Evolutionary conservation across 345 rosid species (phyloP).

Genomic region (Nephelium lappaceum): DNA sequence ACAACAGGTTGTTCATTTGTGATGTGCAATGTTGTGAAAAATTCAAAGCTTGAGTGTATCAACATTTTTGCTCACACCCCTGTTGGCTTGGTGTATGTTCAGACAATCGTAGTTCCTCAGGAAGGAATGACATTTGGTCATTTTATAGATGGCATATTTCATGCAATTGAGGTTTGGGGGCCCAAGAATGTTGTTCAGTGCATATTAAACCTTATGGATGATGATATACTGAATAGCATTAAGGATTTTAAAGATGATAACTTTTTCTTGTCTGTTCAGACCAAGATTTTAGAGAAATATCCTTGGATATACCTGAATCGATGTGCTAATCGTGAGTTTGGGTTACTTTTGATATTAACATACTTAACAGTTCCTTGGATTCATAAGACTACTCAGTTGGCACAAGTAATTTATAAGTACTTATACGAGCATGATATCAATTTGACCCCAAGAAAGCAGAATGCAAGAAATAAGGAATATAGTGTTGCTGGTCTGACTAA

Average conservation of each 20-base stretch:
- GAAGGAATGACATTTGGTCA: background rate
- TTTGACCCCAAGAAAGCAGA: background rate
- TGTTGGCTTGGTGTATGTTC: background rate
- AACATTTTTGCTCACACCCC: background rate
- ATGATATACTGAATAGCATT: background rate
- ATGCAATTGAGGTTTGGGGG: background rate
- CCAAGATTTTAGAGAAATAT: background rate
- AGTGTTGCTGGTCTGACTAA: background rate
- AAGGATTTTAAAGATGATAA: background rate
- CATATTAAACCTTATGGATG: background rate
- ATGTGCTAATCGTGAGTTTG: constrained; percentile 7
- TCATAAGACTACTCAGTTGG: background rate
- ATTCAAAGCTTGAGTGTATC: background rate
- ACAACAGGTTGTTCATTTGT: constrained; percentile 14
- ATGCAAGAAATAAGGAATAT: background rate
- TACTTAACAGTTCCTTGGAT: background rate
- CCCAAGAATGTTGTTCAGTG: background rate
- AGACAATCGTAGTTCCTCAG: background rate
- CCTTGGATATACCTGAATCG: background rate
- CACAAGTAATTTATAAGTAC: background rate
- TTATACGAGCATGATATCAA: background rate
- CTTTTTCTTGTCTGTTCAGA: background rate
- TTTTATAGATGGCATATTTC: background rate
- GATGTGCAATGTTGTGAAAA: background rate
- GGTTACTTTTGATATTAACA: background rate